Evolutionary conservation across 2,329 filamentous ascomycete genomes (phyloP), one percentile per base, ranked within the genome.

Genomic region (Colletotrichum musae): DNA sequence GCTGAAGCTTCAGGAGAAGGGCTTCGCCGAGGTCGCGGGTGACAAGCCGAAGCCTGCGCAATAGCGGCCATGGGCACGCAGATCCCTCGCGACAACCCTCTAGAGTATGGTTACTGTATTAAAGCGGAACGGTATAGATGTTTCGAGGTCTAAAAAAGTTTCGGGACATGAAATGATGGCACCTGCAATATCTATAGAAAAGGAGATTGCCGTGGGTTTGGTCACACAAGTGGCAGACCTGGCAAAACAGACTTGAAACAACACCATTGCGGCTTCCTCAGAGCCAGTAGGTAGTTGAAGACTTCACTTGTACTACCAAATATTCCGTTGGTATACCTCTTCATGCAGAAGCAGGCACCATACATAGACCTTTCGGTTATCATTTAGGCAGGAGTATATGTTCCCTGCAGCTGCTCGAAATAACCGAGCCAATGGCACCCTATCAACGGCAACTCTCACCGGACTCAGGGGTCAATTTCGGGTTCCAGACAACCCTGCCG

Each of bases 1-100:
- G 2, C 82, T 83, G 60, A 85, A 85, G 32, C 78, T 92, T 51
- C 84, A 88, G 69, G 81, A 83, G 61, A 87, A 86, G 64, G 88
- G 89, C 0, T 88, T 91, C 75, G 88, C 86, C 36, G 45, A 66
- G 50, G 24, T 69, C 7, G 48, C 47, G n/a, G 24, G 21, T 0
- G 78, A 87, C 75, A 84, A 70, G 59, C 3, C 58, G 21, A 45
- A 45, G 45, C 16, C 41, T 7, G 21, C 13, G 24, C 10, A 36
- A 21, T 54, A 53, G 26, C 21, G 9, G 10, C 12, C n/a, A 24
- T 50, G 47, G 18, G 10, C 41, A 6, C 41, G 41, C 3, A 43
- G 41, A 5, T 43, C 13, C 16, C 41, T 43, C 15, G 16, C 41
- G 15, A n/a, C 2, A 6, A 2, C 5, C 41, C 16, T 16, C 5